Evolutionary conservation across 192 early-diverging fungal genomes (phyloP), one percentile per base, ranked within the genome.

Genomic region (Coemansia sp.): DNA sequence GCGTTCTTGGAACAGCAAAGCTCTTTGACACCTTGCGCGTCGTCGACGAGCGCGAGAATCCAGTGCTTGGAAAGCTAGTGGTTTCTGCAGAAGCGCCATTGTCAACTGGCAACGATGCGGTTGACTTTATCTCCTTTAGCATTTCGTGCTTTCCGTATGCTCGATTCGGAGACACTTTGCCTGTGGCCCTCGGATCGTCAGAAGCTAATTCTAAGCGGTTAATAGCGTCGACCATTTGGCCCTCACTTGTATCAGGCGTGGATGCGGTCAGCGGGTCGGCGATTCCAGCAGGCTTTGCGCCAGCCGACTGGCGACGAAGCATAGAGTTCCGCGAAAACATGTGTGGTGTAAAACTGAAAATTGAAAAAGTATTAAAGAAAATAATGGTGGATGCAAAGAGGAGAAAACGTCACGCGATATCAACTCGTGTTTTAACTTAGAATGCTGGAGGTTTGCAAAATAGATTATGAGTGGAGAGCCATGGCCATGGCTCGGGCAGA

Each of bases 31-130:
- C 48, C 24, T 65, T 76, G 55, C 74, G 68, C 14, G 65, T 41
- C 17, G 52, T 53, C 10, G 46, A 15, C 26, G 46, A 50, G 9
- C 68, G 53, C 53, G 68, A 65, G 41, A 76, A 56, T 32, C 74
- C 74, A 1, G 74, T 76, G 50, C 74, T 76, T 0, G 74, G 74
- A 53, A 76, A 76, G 48, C 67, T 60, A 32, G 39, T 19, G 8
- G 19, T 35, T 11, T 34, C 46, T 42, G 40, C 22, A 14, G 44
- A 21, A 10, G 9, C 33, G 5, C 8, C 38, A 1, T 41, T 18
- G 42, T 29, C 29, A 39, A 59, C 12, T 29, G 46, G 46, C 46
- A 46, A 18, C 21, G 64, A 40, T 24, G 40, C 50, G 14, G 62
- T 17, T 11, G 63, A 40, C 58, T 46, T 42, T 33, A 79, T 57